Evolutionary conservation across 805 yeast species (phyloP).

Genomic region (Pichia nanzhaoensis): DNA sequence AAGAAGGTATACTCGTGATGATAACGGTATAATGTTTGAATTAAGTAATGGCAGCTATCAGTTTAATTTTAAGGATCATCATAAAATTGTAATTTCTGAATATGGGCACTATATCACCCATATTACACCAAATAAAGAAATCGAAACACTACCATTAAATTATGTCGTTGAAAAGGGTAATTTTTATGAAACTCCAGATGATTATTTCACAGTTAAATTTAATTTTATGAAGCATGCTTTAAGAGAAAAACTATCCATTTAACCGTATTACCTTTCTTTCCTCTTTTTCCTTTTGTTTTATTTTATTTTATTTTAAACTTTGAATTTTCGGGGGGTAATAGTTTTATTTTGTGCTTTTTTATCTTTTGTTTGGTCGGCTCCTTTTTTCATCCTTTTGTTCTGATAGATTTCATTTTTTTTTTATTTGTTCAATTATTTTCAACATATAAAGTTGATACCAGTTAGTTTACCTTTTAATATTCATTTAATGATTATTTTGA

Average conservation of each 20-base stretch:
- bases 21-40: conserved; percentile 83
- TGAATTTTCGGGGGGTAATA: background rate
- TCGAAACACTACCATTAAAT: conserved; percentile 55
- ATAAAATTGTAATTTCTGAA: conserved; percentile 74
- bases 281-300: too few species aligned
- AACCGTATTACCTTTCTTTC: background rate
- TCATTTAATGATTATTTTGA: too few species aligned
- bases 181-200: conserved; percentile 37
- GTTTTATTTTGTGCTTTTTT: background rate
- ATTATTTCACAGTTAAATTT: conserved; percentile 41
- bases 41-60: conserved; percentile 89
- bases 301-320: too few species aligned
- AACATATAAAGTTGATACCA: too few species aligned
- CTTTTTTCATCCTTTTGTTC: background rate
- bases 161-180: conserved; percentile 41
- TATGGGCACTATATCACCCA: conserved; percentile 73
- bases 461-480: too few species aligned
- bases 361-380: background rate
- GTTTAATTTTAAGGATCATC: conserved; percentile 93
- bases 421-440: too few species aligned
- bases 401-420: too few species aligned
- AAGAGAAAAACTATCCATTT: conserved; percentile 31
- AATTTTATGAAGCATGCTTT: conserved; percentile 63
- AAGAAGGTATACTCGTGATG: conserved; percentile 74
- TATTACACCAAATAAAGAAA: conserved; percentile 68